A percentile compares a stretch with the other conserved stretches of the same genome.
Conservation (phyloP, 352 stramenopile genomes). For the Phytophthora agathidicida region DNA sequence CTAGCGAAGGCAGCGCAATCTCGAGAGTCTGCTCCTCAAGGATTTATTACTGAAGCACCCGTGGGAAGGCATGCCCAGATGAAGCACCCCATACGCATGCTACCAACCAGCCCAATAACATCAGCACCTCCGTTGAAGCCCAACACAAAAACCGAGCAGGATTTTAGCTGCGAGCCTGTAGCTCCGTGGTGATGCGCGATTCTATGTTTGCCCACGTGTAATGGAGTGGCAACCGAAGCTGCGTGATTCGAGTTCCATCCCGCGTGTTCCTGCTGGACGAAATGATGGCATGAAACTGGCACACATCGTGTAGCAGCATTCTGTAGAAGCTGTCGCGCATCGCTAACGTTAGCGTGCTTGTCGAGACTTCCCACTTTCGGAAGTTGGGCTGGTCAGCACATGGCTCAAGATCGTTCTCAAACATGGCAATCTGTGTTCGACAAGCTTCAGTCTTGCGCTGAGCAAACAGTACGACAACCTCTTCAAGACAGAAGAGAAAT, state of each 20-base stretch:
- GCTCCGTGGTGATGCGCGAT: slow-evolving; percentile 35
- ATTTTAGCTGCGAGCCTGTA: slow-evolving; percentile 32
- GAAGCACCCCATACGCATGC: slow-evolving; percentile 22
- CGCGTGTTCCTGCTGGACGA: slow-evolving; percentile 72
- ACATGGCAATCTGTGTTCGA: slow-evolving; percentile 46
- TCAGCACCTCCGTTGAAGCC: not conserved
- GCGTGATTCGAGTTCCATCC: slow-evolving; percentile 73
- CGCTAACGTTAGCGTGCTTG: slow-evolving; percentile 67
- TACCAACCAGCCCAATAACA: slow-evolving; percentile 18
- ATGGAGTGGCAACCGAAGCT: slow-evolving; percentile 68
- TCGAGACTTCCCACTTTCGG: slow-evolving; percentile 74
- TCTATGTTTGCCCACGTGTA: slow-evolving; percentile 54
- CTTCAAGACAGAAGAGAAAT: slow-evolving; percentile 82
- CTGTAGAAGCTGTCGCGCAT: slow-evolving; percentile 79
- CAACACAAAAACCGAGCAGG: not conserved
- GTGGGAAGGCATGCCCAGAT: not conserved
- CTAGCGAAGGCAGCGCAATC: slow-evolving; percentile 36
- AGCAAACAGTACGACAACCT: slow-evolving; percentile 77
- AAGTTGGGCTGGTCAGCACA: slow-evolving; percentile 48
- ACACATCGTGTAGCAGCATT: slow-evolving; percentile 74
- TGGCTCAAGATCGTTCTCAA: slow-evolving; percentile 61
- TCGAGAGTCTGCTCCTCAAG: slow-evolving; percentile 27
- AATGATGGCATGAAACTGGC: slow-evolving; percentile 68
- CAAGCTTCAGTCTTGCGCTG: slow-evolving; percentile 73
- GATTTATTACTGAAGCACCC: slow-evolving; percentile 22